Base-by-base conservation (phyloP, 2,329 filamentous ascomycete species). In the Ceratocystis destructans region DNA sequence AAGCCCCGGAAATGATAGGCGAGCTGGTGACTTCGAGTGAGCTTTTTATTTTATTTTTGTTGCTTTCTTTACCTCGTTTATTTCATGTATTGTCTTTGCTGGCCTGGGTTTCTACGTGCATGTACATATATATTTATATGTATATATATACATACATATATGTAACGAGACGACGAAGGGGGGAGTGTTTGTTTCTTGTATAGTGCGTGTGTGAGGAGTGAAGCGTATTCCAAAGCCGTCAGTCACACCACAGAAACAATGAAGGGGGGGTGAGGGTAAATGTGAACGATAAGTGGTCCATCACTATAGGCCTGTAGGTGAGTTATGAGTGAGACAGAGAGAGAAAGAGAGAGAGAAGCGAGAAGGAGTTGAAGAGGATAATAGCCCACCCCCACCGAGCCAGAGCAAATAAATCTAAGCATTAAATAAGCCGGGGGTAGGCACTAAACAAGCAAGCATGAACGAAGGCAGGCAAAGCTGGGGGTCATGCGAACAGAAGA, bases 241-340 rank as follows among this genome's bases (percentile, higher is more conserved):
- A 59, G 53, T 59, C 53, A 59, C 53, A 59, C 53, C 53, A 59
- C 53, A 59, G 53, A 25, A 59, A 59, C 53, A 59, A 59, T 33
- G 53, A 31, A 59, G 53, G 12, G 53, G 28, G 55, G 50, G 55
- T 59, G 55, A 59, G 55, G 17, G 22, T 59, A 33, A 33, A 33
- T 33, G 55, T 59, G 55, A 37, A 59, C 55, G 55, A 59, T 59
- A 37, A 59, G 17, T 59, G 55, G 55, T 8, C 37, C 28, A 33
- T 59, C 17, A n/a, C 25, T 59, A 59, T 59, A 59, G 55, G 17
- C 15, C 28, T 37, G 3, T 37, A 37, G 12, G 55, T 33, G 55
- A 31, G 15, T 33, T 57, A 31, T 57, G 53, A 59, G 55, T 59
- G 55, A 59, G 55, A 59, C 55, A 59, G n/a, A 31, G 31, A 15